phyloP scores from a whole-genome alignment of 768 basidiomycete species.

The Lenzites betulinus region DNA sequence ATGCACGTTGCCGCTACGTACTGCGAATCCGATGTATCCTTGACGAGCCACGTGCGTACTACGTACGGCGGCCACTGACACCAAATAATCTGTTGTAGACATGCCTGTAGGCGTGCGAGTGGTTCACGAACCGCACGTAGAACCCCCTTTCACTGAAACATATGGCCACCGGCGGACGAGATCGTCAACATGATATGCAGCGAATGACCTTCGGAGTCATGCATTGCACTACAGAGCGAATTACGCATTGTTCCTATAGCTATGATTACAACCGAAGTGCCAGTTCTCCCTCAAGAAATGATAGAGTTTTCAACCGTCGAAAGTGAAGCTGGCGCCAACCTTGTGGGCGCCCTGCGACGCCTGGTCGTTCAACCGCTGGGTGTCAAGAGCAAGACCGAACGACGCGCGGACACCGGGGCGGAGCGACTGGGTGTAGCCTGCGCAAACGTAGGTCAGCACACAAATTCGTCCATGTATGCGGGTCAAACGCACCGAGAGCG shows the following conservation, averaged over 20 bases:
- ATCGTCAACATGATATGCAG: background rate
- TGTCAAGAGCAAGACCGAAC: conserved; percentile 95
- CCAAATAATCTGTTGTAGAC: too few species aligned
- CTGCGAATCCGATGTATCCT: too few species aligned
- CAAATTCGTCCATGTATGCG: background rate
- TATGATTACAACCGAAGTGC: conserved; percentile 18
- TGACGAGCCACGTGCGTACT: too few species aligned
- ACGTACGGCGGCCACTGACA: too few species aligned
- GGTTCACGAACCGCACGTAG: too few species aligned
- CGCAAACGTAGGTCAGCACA: conserved; percentile 1
- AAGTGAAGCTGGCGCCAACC: conserved; percentile 73
- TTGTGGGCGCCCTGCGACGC: conserved; percentile 70
- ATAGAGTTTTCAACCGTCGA: conserved; percentile 48
- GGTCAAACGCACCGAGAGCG: conserved; percentile 60
- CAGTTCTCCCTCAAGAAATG: conserved; percentile 3
- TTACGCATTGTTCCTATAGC: conserved; percentile 21
- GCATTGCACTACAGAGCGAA: conserved; percentile 18
- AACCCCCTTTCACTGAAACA: too few species aligned
- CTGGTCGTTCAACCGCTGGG: conserved; percentile 82
- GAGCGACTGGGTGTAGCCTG: conserved; percentile 90
- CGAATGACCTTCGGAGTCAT: background rate
- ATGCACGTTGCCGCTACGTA: too few species aligned
- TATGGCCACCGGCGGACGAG: too few species aligned
- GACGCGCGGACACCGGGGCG: conserved; percentile 91
- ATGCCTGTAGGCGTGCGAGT: too few species aligned